These are phyloP conservation scores for Coemansia sp. DNA, from an alignment of 192 early-diverging fungal genomes.

Conservation along the genomic window DNA sequence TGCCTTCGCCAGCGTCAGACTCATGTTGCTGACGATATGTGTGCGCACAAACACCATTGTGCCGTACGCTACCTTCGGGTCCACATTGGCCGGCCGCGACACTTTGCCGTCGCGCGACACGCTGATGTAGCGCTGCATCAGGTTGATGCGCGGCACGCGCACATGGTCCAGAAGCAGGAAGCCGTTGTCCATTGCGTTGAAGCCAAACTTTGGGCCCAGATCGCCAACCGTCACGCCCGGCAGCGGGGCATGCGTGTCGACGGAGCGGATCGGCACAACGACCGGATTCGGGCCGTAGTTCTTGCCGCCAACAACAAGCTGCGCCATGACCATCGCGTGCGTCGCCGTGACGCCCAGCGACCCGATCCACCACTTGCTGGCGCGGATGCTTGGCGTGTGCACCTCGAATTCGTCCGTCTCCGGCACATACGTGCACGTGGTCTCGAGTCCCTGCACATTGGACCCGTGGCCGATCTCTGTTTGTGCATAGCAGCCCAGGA, in stretches of 20 bases:
- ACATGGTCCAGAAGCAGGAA: slow-evolving; percentile 81
- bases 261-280: slow-evolving; percentile 76
- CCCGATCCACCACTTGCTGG: slow-evolving; percentile 89
- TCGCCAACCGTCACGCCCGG: slow-evolving; percentile 83
- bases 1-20: slow-evolving; percentile 63
- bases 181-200: slow-evolving; percentile 84
- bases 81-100: slow-evolving; percentile 68
- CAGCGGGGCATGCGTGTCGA: slow-evolving; percentile 71
- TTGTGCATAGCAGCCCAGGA: slow-evolving; percentile 87
- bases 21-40: slow-evolving; percentile 67
- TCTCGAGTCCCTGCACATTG: slow-evolving; percentile 91
- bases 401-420: slow-evolving; percentile 88
- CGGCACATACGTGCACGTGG: slow-evolving; percentile 78
- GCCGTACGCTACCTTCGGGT: slow-evolving; percentile 78
- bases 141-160: slow-evolving; percentile 75
- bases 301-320: slow-evolving; percentile 73
- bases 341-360: slow-evolving; percentile 77
- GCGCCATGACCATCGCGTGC: slow-evolving; percentile 86
- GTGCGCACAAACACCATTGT: slow-evolving; percentile 85
- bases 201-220: slow-evolving; percentile 88
- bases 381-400: slow-evolving; percentile 74
- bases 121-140: slow-evolving; percentile 74
- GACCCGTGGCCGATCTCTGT: slow-evolving; percentile 71
- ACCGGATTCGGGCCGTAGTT: slow-evolving; percentile 79
- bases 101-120: slow-evolving; percentile 73